Conservation (phyloP, 2,329 filamentous ascomycete genomes). For the Neofusicoccum parvum region DNA sequence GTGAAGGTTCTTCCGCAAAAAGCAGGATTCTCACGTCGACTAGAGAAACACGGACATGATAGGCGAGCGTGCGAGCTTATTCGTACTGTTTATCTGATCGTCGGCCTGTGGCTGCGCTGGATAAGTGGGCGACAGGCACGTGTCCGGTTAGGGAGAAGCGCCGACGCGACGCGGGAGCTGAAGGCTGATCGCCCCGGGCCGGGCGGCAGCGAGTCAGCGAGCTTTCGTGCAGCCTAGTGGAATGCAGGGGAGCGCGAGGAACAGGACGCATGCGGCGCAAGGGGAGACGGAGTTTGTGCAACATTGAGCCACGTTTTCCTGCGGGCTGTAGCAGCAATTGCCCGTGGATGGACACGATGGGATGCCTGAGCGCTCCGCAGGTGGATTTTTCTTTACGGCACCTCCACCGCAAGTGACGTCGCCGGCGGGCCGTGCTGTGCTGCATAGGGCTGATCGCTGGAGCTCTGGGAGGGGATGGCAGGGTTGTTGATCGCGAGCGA, state of each 20-base stretch:
- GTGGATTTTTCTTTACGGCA: background rate
- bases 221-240: background rate
- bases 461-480: background rate
- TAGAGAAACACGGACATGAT: no score
- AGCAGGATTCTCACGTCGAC: no score
- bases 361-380: background rate
- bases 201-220: background rate
- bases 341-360: background rate
- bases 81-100: no score
- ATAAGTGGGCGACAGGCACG: background rate
- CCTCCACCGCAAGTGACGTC: background rate
- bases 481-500: background rate
- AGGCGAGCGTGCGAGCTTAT: no score
- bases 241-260: background rate
- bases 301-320: no score
- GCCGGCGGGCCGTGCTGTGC: background rate
- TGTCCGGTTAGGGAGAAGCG: background rate
- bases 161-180: background rate
- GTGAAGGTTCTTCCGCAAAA: no score
- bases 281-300: no score
- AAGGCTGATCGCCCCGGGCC: background rate
- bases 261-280: background rate
- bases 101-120: no score
- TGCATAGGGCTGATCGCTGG: conserved; percentile 5
- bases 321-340: background rate